Percentiles rank a stretch among this genome's conserved stretches.
phyloP scores from a whole-genome alignment of 1,139 yeast genomes.

The Saccharomycopsis crataegensis region DNA sequence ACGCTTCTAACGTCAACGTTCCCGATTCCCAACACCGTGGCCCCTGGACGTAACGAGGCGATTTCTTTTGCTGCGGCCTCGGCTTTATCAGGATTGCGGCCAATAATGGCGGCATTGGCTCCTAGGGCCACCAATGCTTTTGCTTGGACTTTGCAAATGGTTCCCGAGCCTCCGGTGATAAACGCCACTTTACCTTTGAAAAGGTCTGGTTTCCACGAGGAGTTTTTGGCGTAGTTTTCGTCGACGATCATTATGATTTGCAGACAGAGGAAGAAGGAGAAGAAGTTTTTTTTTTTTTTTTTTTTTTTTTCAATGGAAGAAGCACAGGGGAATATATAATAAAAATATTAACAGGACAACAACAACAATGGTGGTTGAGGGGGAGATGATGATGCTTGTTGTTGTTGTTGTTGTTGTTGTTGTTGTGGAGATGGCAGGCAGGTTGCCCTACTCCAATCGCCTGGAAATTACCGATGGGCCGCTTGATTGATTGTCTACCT shows the following conservation, averaged over 20 bases:
- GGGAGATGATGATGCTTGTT: too few species aligned
- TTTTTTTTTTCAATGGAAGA: not conserved
- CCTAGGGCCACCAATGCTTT: constrained; percentile 79
- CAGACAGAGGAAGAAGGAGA: not conserved
- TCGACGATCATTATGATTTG: constrained; percentile 5
- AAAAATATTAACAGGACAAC: not conserved
- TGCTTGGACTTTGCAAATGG: constrained; percentile 80
- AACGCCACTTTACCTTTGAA: constrained; percentile 81
- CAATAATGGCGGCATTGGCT: constrained; percentile 78
- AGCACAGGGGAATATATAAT: not conserved
- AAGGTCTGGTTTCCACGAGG: constrained; percentile 44
- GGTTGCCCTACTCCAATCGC: too few species aligned
- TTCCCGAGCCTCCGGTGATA: constrained; percentile 93
- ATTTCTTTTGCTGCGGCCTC: constrained; percentile 62
- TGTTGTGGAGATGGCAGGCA: too few species aligned
- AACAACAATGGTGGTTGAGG: too few species aligned
- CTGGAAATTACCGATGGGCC: too few species aligned
- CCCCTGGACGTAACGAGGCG: constrained; percentile 43
- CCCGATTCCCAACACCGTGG: constrained; percentile 61
- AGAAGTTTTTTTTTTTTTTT: not conserved
- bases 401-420: too few species aligned
- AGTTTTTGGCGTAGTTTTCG: constrained; percentile 1
- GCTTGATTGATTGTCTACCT: too few species aligned
- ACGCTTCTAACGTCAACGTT: constrained; percentile 72
- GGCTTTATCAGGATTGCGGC: constrained; percentile 64